Conservation (phyloP, 345 rosid genomes). For the Eucalyptus regnans region DNA sequence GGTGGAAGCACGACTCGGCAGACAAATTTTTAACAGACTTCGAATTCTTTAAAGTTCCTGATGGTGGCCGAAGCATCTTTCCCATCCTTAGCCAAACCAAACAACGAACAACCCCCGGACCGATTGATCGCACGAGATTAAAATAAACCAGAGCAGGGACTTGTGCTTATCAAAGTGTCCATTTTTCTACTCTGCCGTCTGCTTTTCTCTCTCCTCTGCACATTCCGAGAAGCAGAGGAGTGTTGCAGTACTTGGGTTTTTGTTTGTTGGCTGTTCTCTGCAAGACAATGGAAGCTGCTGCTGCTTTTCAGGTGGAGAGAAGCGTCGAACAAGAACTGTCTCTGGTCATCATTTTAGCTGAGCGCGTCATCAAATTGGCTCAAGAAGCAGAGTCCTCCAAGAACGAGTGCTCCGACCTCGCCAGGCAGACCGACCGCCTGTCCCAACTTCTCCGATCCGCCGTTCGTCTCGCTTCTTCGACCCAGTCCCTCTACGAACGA, state of each 20-base stretch:
- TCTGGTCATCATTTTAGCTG: constrained; percentile 23
- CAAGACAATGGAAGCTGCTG: background rate
- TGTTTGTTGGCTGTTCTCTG: background rate
- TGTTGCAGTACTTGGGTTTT: background rate
- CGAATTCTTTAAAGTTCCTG: background rate
- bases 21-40: background rate
- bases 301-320: constrained; percentile 3
- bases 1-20: background rate
- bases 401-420: constrained; percentile 30
- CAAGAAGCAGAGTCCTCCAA: constrained; percentile 30
- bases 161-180: background rate
- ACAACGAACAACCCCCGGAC: no score
- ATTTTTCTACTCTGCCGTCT: background rate
- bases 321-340: constrained; percentile 21
- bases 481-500: constrained; percentile 38
- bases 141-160: background rate
- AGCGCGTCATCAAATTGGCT: constrained; percentile 28
- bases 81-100: background rate
- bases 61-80: background rate
- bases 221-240: background rate
- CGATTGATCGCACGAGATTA: background rate
- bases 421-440: constrained; percentile 30
- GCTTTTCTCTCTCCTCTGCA: background rate
- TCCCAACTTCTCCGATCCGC: constrained; percentile 42
- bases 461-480: constrained; percentile 24